These are phyloP conservation scores for Alternaria novae-zelandiae DNA, from an alignment of 2,329 filamentous ascomycete genomes.

Conservation along the genomic window DNA sequence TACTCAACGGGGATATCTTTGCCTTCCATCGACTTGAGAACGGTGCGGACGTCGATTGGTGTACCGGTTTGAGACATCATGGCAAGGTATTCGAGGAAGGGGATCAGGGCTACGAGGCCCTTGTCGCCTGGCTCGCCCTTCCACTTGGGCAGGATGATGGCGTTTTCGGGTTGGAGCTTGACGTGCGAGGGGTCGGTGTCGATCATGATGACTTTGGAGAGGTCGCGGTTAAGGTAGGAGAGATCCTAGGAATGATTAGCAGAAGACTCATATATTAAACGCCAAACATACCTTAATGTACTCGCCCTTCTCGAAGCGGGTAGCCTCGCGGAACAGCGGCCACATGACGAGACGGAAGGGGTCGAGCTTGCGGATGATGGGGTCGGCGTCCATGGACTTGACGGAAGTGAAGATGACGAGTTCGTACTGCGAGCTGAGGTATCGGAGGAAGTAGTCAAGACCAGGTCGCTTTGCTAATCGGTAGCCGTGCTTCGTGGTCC, in stretches of 20 bases:
- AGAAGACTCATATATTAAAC: background rate
- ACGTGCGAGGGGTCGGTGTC: conserved; percentile 86
- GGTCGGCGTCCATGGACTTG: conserved; percentile 82
- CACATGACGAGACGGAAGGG: conserved; percentile 95
- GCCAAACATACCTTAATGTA: conserved; percentile 79
- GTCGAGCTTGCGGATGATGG: conserved; percentile 89
- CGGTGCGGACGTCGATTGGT: conserved; percentile 82
- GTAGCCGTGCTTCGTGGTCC: conserved; percentile 94
- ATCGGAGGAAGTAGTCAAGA: conserved; percentile 95
- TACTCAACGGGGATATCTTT: conserved; percentile 91
- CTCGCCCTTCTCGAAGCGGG: conserved; percentile 93
- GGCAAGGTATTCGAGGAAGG: conserved; percentile 96
- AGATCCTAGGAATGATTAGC: conserved; percentile 69
- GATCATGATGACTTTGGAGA: conserved; percentile 93
- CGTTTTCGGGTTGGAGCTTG: conserved; percentile 92
- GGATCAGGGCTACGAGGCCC: conserved; percentile 86
- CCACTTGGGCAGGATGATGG: conserved; percentile 91
- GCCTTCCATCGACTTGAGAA: conserved; percentile 87
- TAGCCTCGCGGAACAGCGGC: conserved; percentile 95
- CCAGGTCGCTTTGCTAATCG: conserved; percentile 92
- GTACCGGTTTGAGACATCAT: conserved; percentile 71
- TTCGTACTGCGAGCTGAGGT: conserved; percentile 97
- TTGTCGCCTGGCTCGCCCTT: conserved; percentile 81
- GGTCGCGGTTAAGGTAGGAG: conserved; percentile 94
- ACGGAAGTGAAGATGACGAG: conserved; percentile 93